Evolutionary conservation across 2,329 filamentous ascomycete genomes (phyloP).

Genomic region (Didymella sp.): DNA sequence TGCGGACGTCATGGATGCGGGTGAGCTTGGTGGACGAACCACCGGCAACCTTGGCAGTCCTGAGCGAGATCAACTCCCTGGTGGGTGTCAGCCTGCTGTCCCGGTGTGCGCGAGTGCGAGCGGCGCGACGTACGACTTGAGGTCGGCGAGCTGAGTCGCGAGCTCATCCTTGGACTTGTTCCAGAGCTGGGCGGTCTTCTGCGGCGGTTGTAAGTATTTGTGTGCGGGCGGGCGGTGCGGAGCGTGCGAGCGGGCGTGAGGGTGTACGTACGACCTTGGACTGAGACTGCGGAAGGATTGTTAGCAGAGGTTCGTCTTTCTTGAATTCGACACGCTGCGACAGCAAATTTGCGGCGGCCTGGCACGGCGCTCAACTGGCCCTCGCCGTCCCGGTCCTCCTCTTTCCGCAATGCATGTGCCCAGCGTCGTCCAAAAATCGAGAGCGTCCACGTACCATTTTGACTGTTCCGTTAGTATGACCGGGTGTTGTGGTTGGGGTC

Average conservation of each 20-base stretch:
- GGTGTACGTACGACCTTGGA: slow-evolving; percentile 65
- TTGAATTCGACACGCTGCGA: slow-evolving; percentile 9
- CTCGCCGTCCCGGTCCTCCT: slow-evolving; percentile 8
- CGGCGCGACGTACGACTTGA: slow-evolving; percentile 46
- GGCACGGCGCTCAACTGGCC: slow-evolving; percentile 26
- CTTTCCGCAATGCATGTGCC: slow-evolving; percentile 23
- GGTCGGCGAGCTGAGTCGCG: slow-evolving; percentile 67
- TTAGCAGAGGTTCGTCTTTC: slow-evolving; percentile 17
- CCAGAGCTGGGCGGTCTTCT: slow-evolving; percentile 94
- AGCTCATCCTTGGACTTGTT: slow-evolving; percentile 99
- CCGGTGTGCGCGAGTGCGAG: slow-evolving; percentile 14
- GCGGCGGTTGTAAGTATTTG: slow-evolving; percentile 46
- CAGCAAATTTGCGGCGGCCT: slow-evolving; percentile 33
- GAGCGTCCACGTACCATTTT: slow-evolving; percentile 48
- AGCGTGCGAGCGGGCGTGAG: slow-evolving; percentile 24
- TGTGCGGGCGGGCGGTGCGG: slow-evolving; percentile 40
- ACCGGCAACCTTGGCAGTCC: slow-evolving; percentile 96
- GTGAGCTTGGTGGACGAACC: slow-evolving; percentile 93
- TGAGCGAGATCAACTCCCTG: slow-evolving; percentile 87
- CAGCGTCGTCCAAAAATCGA: slow-evolving; percentile 20
- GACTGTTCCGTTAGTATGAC: slow-evolving; percentile 47
- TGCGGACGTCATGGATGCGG: slow-evolving; percentile 87
- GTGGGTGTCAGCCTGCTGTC: slow-evolving; percentile 40
- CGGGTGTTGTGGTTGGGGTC: slow-evolving; percentile 43
- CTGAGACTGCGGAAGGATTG: slow-evolving; percentile 17